phyloP scores from a whole-genome alignment of 2,329 filamentous ascomycete species.

The Diplocarpon rosae region DNA sequence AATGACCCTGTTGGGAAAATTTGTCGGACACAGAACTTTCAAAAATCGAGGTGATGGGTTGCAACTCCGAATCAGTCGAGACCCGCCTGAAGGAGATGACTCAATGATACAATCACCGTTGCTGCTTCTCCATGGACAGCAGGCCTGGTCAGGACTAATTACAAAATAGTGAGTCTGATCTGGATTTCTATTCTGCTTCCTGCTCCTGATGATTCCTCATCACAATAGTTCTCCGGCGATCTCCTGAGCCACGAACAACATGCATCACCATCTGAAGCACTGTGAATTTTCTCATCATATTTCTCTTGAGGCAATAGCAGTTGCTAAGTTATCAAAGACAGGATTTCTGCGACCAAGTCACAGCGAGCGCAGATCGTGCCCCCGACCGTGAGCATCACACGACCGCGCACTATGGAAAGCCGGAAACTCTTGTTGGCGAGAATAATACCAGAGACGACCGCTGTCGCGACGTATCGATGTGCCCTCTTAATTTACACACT shows the following conservation, averaged over 20 bases:
- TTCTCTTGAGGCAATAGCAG: too few relatives aligned
- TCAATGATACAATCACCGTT: background rate
- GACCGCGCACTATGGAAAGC: too few relatives aligned
- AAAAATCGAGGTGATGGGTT: too few relatives aligned
- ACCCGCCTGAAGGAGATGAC: background rate
- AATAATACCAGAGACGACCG: too few relatives aligned
- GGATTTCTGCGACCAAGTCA: too few relatives aligned
- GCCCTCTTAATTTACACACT: too few relatives aligned
- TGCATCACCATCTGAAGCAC: conserved; percentile 67
- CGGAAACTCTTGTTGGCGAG: too few relatives aligned
- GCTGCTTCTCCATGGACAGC: background rate
- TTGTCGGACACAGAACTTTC: too few relatives aligned
- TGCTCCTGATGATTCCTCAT: conserved; percentile 27
- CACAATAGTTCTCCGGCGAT: conserved; percentile 27
- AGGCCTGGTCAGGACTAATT: conserved; percentile 1
- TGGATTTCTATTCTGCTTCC: conserved; percentile 4
- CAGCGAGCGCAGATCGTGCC: too few relatives aligned
- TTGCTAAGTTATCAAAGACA: too few relatives aligned
- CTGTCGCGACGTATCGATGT: too few relatives aligned
- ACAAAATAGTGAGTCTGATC: conserved; percentile 7
- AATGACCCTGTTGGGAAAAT: background rate
- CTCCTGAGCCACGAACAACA: conserved; percentile 37
- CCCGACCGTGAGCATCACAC: too few relatives aligned
- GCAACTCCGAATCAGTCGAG: background rate
- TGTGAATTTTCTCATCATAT: background rate